phyloP scores from a whole-genome alignment of 1,284 basidiomycete genomes.

The Rhodotorula sp. region DNA sequence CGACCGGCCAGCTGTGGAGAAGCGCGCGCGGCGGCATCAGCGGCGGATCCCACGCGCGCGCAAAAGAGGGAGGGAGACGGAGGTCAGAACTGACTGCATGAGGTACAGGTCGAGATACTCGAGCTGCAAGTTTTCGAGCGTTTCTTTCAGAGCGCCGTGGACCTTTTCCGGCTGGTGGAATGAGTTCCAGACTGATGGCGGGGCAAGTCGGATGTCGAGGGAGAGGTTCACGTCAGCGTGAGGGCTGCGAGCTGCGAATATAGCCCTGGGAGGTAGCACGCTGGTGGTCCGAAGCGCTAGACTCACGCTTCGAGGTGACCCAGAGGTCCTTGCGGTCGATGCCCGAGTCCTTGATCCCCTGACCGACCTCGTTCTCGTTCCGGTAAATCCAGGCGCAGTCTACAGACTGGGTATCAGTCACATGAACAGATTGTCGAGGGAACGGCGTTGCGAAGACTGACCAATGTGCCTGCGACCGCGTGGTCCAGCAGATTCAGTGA shows the following conservation, averaged over 20 bases:
- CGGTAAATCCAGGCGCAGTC: slow-evolving; percentile 71
- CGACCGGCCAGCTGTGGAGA: slow-evolving; percentile 41
- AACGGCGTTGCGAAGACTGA: too few species aligned
- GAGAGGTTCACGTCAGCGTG: too few species aligned
- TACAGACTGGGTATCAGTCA: not conserved
- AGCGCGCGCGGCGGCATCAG: too few species aligned
- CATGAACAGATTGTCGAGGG: not conserved
- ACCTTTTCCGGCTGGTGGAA: slow-evolving; percentile 58
- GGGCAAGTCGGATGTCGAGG: too few species aligned
- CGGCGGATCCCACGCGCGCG: too few species aligned
- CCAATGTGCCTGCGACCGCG: slow-evolving; percentile 4
- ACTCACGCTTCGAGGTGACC: slow-evolving; percentile 59
- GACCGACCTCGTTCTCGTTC: slow-evolving; percentile 84
- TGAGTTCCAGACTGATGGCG: slow-evolving; percentile 64
- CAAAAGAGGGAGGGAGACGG: not conserved
- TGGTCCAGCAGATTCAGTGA: not conserved
- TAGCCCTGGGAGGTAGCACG: too few species aligned
- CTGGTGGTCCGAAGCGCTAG: too few species aligned
- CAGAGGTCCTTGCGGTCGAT: slow-evolving; percentile 66
- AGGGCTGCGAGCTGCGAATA: too few species aligned
- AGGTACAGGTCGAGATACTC: slow-evolving; percentile 78
- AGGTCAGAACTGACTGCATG: slow-evolving; percentile 64
- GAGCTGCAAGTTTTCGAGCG: slow-evolving; percentile 66
- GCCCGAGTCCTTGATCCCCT: slow-evolving; percentile 66
- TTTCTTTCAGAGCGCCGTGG: slow-evolving; percentile 68